Base-by-base conservation (phyloP, 768 basidiomycete species). In the Leccinellum luteum region DNA sequence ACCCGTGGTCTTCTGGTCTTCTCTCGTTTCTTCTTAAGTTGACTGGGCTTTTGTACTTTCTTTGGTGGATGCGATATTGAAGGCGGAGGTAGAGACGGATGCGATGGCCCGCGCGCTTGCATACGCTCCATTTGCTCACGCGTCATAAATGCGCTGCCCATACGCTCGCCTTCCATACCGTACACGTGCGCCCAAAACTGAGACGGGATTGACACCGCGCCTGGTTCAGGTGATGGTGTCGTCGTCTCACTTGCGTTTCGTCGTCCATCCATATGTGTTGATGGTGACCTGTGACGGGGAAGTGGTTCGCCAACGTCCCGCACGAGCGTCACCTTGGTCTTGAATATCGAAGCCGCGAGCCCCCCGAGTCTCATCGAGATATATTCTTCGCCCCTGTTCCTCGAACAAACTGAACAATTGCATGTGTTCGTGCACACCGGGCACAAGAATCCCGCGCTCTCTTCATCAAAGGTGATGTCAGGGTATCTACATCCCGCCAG, bases 341-440 rank as follows among this genome's bases (percentile, higher is more conserved):
- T 71, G 35, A 64, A 50, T 3, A 70, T 25, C 3, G 64, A 57
- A 1, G 65, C 32, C 6, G 66, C 70, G 9, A 66, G 60, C 14
- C 67, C 68, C 3, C 60, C 67, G 1, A 60, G 60, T 45, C 69
- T 60, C 61, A 68, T 68, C 8, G 75, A 68, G 10, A 81, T 55
- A 56, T 81, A 83, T 12, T 65, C 60, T 51, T 81, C 83, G 6
- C 82, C 81, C 6, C 83, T 75, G 56, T 60, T 74, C 27, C 66
- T 59, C 14, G 77, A 72, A 61, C 83, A 84, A 0, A 6, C 0
- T 12, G 79, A 78, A 64, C 84, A 85, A 47, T 78, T 81, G 67
- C 84, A 85, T 12, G 59, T 76, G 12, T 70, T 62, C 3, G 65
- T 62, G 62, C 83, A 85, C 14, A 25, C 60, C 0, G 84, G 84